phyloP scores from a whole-genome alignment of 208 protist species.

The Phytomonas sp. region DNA sequence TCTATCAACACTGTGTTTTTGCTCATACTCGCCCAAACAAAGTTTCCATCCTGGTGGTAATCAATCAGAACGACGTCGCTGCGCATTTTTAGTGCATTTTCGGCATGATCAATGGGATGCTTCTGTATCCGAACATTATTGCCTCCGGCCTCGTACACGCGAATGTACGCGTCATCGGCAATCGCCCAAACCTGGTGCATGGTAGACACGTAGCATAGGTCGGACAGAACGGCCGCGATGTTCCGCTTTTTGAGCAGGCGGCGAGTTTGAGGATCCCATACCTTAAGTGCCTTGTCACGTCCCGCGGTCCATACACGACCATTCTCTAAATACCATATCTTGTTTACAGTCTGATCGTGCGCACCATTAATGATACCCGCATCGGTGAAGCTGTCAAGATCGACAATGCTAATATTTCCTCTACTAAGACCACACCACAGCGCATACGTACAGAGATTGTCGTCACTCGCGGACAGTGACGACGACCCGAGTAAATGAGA shows the following conservation, averaged over 20 bases:
- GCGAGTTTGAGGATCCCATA: constrained; percentile 81
- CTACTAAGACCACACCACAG: constrained; percentile 77
- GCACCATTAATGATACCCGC: constrained; percentile 48
- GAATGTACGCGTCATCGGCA: constrained; percentile 70
- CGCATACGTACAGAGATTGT: constrained; percentile 18
- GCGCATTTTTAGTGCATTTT: constrained; percentile 61
- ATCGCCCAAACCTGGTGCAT: constrained; percentile 67
- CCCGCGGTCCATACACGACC: constrained; percentile 80
- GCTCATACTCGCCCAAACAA: constrained; percentile 60
- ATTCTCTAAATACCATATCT: constrained; percentile 62
- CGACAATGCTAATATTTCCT: constrained; percentile 62
- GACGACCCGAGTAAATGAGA: constrained; percentile 7
- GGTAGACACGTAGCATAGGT: constrained; percentile 49
- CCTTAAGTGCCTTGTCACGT: constrained; percentile 69
- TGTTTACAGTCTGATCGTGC: constrained; percentile 63
- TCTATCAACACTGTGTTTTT: constrained; percentile 55
- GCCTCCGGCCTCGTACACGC: constrained; percentile 66
- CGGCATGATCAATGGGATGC: constrained; percentile 26
- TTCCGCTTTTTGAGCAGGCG: constrained; percentile 66
- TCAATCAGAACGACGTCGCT: constrained; percentile 54
- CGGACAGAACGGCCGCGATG: constrained; percentile 72
- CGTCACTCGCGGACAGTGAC: background rate
- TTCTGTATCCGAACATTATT: constrained; percentile 46
- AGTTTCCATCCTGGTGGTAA: constrained; percentile 46
- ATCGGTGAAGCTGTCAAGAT: constrained; percentile 41